Evolutionary conservation across 495 filamentous ascomycete species (phyloP).

Genomic region (Penicillium crystallinum): DNA sequence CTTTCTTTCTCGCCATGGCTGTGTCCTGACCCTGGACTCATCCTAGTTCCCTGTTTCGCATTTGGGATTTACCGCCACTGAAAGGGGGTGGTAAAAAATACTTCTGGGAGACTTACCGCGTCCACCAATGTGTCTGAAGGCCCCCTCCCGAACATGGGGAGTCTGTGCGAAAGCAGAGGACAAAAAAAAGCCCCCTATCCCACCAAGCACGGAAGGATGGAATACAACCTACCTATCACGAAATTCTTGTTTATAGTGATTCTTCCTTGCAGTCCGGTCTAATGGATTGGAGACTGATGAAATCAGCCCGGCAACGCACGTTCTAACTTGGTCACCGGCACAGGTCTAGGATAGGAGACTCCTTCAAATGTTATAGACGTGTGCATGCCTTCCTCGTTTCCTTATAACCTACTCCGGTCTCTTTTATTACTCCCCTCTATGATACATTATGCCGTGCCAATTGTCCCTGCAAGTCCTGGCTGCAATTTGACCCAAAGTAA

Average conservation of each 20-base stretch:
- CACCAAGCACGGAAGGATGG: not conserved
- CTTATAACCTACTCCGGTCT: not conserved
- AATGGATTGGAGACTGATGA: constrained; percentile 5
- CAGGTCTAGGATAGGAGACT: constrained; percentile 1
- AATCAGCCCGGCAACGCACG: constrained; percentile 20
- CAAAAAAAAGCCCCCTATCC: not conserved
- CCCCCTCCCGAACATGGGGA: not conserved
- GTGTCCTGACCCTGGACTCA: not conserved
- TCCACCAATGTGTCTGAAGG: not conserved
- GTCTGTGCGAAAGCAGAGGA: constrained; percentile 2
- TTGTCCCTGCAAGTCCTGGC: not conserved
- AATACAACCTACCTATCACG: constrained; percentile 1
- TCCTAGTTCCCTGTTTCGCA: not conserved
- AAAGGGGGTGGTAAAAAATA: not conserved
- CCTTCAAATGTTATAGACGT: constrained; percentile 2
- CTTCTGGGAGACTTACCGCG: not conserved
- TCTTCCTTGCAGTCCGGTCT: constrained; percentile 7
- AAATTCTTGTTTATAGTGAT: not conserved
- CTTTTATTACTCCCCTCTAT: not conserved
- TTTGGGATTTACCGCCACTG: not conserved
- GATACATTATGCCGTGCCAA: not conserved
- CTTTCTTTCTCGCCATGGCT: not conserved
- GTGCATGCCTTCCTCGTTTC: not conserved
- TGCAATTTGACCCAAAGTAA: not conserved
- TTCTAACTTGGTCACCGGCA: constrained; percentile 13